Evolutionary conservation across 768 basidiomycete species (phyloP).

Genomic region (Pluteus cervinus): DNA sequence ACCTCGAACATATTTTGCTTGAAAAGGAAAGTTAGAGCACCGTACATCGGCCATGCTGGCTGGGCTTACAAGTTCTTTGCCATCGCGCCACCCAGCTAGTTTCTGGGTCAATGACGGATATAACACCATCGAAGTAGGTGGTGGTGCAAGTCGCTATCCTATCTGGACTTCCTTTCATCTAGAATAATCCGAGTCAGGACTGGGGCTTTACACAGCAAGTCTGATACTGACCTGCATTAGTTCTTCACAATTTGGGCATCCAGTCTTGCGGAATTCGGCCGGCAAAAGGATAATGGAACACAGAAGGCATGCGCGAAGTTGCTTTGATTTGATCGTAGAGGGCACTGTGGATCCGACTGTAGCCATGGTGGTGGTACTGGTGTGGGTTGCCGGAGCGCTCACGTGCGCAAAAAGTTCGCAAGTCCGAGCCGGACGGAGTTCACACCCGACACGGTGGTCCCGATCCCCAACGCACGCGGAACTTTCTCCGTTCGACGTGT

Average conservation of each 20-base stretch:
- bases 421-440: no score
- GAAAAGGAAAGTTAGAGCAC: no score
- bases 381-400: no score
- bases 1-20: slow-evolving; percentile 87
- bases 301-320: slow-evolving; percentile 85
- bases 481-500: no score
- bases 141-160: slow-evolving; percentile 85
- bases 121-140: slow-evolving; percentile 87
- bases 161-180: slow-evolving; percentile 89
- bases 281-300: slow-evolving; percentile 89
- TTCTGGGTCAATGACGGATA: slow-evolving; percentile 81
- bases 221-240: slow-evolving; percentile 68
- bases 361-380: slow-evolving; percentile 16
- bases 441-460: no score
- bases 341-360: no score
- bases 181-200: slow-evolving; percentile 1
- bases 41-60: no score
- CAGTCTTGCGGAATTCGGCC: slow-evolving; percentile 74
- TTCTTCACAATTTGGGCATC: slow-evolving; percentile 98
- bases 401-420: no score
- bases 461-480: no score
- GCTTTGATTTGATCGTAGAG: slow-evolving; percentile 56
- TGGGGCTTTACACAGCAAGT: background rate
- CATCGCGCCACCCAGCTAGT: slow-evolving; percentile 94
- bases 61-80: slow-evolving; percentile 86